Percentiles rank a stretch among this genome's conserved stretches.
These are phyloP conservation scores for Rhodamnia argentea DNA, from an alignment of 345 rosid genomes.

Conservation along the genomic window DNA sequence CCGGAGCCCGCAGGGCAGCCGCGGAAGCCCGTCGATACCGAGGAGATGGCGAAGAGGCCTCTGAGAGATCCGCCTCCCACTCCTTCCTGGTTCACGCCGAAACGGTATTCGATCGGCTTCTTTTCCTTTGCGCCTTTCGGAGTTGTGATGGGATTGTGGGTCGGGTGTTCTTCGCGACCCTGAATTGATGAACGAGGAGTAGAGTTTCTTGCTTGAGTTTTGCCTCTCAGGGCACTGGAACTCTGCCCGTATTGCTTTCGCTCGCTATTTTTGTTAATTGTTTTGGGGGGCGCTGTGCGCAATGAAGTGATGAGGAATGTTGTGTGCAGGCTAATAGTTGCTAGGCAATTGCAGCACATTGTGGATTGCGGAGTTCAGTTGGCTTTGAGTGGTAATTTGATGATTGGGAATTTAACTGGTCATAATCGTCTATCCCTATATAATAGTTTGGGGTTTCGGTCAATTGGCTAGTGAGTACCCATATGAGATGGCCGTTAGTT, in stretches of 20 bases:
- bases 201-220: not conserved
- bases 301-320: not conserved
- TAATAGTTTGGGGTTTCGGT: not conserved
- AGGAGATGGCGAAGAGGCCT: slow-evolving; percentile 11
- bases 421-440: not conserved
- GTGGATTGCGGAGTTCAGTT: not conserved
- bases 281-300: not conserved
- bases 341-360: not conserved
- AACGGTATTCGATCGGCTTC: slow-evolving; percentile 16
- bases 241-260: not conserved
- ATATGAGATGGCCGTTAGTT: not conserved
- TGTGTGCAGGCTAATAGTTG: not conserved
- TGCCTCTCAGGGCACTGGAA: not conserved
- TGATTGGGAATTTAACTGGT: not conserved
- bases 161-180: not conserved
- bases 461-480: not conserved
- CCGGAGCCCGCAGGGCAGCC: not conserved
- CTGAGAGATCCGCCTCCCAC: slow-evolving; percentile 1
- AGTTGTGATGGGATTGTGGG: not conserved
- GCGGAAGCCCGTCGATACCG: not conserved
- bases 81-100: slow-evolving; percentile 55
- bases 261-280: not conserved
- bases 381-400: not conserved
- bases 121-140: not conserved
- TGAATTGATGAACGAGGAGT: not conserved